These are phyloP conservation scores for Allium fistulosum DNA, from an alignment of 106 monocot genomes.

Conservation along the genomic window DNA sequence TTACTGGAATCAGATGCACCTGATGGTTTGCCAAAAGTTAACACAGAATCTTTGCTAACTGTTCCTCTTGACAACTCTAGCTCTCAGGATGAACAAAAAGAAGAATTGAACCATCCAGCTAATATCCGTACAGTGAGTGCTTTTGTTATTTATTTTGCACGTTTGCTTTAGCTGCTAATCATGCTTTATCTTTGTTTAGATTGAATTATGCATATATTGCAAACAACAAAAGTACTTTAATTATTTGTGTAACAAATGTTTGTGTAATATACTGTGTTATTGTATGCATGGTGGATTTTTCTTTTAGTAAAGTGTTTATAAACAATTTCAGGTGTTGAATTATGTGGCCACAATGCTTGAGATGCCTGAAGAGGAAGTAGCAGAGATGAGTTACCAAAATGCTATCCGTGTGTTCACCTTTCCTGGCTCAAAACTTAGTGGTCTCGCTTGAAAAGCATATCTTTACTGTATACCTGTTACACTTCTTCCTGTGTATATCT, in stretches of 20 bases:
- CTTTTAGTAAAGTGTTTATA: background rate
- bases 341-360: conserved; percentile 72
- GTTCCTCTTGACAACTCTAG: conserved; percentile 18
- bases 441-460: background rate
- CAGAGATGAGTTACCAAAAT: conserved; percentile 69
- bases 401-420: conserved; percentile 61
- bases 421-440: conserved; percentile 54
- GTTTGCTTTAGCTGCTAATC: no score
- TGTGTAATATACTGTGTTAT: no score
- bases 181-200: no score
- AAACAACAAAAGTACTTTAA: no score
- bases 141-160: background rate
- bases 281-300: no score
- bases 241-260: no score
- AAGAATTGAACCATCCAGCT: conserved; percentile 65
- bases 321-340: conserved; percentile 46
- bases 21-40: conserved; percentile 45
- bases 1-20: conserved; percentile 63
- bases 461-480: background rate
- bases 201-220: no score
- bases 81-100: conserved; percentile 20
- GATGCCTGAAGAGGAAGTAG: conserved; percentile 71
- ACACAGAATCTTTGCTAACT: conserved; percentile 15
- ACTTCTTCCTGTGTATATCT: no score
- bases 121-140: conserved; percentile 49